Percentiles rank a stretch among this genome's conserved stretches.
These are phyloP conservation scores for Nicotiana undulata DNA, from an alignment of 257 asterid species.

Conservation along the genomic window DNA sequence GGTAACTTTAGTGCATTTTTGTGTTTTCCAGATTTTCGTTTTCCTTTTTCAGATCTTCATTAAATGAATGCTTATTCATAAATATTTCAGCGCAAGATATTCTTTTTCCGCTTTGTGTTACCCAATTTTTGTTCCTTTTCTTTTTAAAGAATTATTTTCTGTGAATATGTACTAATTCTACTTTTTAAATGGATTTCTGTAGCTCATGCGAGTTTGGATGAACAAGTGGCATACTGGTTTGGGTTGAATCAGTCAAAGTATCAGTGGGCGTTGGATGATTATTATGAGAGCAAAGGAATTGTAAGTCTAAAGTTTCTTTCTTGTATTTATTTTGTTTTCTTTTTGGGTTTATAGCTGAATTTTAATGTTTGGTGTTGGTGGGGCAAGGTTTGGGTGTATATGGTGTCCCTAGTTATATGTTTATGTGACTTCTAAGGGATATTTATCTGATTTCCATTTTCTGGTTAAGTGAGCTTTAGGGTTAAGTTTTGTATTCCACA, in stretches of 20 bases:
- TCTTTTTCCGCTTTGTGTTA: not conserved
- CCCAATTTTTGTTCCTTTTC: not conserved
- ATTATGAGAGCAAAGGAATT: conserved; percentile 52
- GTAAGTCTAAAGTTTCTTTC: conserved; percentile 24
- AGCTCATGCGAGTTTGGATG: conserved; percentile 89
- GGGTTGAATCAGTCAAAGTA: conserved; percentile 93
- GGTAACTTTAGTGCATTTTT: not conserved
- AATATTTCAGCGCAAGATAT: not conserved
- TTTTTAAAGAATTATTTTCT: not conserved
- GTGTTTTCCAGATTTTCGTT: not conserved
- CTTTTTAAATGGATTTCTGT: not conserved
- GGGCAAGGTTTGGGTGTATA: not conserved
- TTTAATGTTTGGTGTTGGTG: not conserved
- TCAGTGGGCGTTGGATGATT: conserved; percentile 96
- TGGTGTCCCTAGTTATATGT: not conserved
- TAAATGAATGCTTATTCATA: not conserved
- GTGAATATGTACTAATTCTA: not conserved
- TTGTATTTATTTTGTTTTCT: not conserved
- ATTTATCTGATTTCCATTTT: not conserved
- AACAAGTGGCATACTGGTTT: conserved; percentile 88
- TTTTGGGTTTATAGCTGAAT: not conserved
- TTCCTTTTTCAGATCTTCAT: not conserved
- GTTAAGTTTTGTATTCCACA: not conserved
- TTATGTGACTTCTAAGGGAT: not conserved
- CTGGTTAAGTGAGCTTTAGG: not conserved